Evolutionary conservation across 2,329 filamentous ascomycete genomes (phyloP).

Genomic region (Beauveria rudraprayagi): DNA sequence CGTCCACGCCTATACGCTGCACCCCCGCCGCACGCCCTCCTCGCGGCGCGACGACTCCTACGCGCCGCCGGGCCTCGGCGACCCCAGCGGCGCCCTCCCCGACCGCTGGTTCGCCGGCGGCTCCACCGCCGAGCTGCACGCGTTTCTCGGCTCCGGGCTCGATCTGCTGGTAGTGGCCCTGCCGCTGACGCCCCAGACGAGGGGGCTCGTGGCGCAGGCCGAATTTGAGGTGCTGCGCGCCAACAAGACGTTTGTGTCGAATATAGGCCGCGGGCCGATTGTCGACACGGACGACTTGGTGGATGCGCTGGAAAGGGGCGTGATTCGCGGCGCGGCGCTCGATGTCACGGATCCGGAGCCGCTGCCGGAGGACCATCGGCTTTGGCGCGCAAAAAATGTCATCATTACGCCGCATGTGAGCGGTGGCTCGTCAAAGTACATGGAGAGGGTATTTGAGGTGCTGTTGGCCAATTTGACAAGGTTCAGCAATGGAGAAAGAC

Average conservation of each 20-base stretch:
- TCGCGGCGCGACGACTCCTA: constrained; percentile 57
- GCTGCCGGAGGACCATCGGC: constrained; percentile 54
- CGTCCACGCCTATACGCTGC: constrained; percentile 68
- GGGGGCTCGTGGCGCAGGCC: constrained; percentile 39
- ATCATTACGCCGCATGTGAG: constrained; percentile 51
- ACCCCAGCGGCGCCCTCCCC: constrained; percentile 41
- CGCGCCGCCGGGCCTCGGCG: constrained; percentile 58
- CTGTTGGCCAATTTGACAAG: constrained; percentile 33
- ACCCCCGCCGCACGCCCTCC: constrained; percentile 57
- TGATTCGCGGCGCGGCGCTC: constrained; percentile 56
- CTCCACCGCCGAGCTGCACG: constrained; percentile 35
- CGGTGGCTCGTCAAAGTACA: constrained; percentile 32
- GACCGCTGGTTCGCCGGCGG: constrained; percentile 43
- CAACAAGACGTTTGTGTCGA: constrained; percentile 54
- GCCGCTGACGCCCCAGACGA: constrained; percentile 42
- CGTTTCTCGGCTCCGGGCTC: constrained; percentile 41
- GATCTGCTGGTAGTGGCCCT: constrained; percentile 45
- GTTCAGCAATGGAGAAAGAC: constrained; percentile 27
- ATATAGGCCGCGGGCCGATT: constrained; percentile 57
- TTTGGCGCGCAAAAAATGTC: constrained; percentile 64
- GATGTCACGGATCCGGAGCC: constrained; percentile 79
- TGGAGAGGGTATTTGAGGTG: constrained; percentile 33
- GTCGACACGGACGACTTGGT: constrained; percentile 50
- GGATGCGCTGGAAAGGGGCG: constrained; percentile 42
- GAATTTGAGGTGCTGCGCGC: constrained; percentile 40